Evolutionary conservation across 306 rosid species (phyloP), one percentile per base, ranked within the genome.

Genomic region (Gastrolobium villosum): DNA sequence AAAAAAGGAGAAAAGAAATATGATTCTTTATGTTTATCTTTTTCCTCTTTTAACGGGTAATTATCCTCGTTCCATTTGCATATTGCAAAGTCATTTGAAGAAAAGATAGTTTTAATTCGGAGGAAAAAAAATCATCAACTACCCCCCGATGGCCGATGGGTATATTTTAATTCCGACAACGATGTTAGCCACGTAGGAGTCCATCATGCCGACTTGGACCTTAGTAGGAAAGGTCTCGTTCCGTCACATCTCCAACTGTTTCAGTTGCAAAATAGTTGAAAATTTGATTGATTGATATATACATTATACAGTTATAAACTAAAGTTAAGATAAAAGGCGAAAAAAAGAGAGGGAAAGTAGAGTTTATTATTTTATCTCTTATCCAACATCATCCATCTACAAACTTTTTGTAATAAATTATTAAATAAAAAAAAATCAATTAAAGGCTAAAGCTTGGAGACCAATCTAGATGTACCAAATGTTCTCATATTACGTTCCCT

Each of bases 131-230:
- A 61, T 35, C 37, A 46, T 48, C 8, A 20, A 74, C 26, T 1
- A 74, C 11, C 36, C 52, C 59, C 20, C 32, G 6, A 59, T 31
- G 43, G 45, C 7, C 31, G 3, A 34, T 56, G 54, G 59, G 60
- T 72, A 13, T 69, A 36, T 50, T 77, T 68, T 60, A 79, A 74
- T 79, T 60, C 32, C 2, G 79, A 84, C 80, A 86, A 48, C 14
- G 84, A 78, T 65, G 67, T 46, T 67, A 77, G 61, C 89, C 60
- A 68, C 84, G 86, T 83, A 79, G 90, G 85, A 84, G 65, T 55
- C 68, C 90, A 92, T 76, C 61, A 86, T 72, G 79, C 87, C 85
- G 79, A 90, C 74, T 60, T 86, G 94, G 93, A 88, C 75, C 85
- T 62, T 81, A 78, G 79, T 83, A 59, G 90, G 92, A 88, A 88